Percentiles rank a stretch among this genome's conserved stretches.
phyloP scores from a whole-genome alignment of 1,284 basidiomycete genomes.

The Mycosarcoma maydis region DNA sequence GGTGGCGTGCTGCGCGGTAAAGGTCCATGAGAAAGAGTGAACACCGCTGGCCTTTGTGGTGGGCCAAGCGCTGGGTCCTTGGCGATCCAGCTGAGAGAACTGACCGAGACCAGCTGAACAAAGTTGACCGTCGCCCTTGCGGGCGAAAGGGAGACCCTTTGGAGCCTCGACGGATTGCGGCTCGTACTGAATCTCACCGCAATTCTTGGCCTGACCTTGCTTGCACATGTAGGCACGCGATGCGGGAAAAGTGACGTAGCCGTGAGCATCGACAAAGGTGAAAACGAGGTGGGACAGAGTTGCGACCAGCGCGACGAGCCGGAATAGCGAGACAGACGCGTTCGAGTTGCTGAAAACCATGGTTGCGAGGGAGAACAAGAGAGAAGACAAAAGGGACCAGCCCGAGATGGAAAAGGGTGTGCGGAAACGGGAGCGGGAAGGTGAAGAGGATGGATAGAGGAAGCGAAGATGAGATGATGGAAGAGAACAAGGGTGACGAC shows the following conservation, averaged over 20 bases:
- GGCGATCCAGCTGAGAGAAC: slow-evolving; percentile 38
- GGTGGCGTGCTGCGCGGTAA: slow-evolving; percentile 49
- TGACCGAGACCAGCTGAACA: slow-evolving; percentile 46
- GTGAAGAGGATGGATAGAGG: slow-evolving; percentile 3
- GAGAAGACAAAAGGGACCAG: slow-evolving; percentile 10
- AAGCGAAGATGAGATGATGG: slow-evolving; percentile 19
- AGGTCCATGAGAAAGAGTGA: slow-evolving; percentile 37
- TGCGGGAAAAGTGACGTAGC: slow-evolving; percentile 68
- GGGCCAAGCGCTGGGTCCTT: slow-evolving; percentile 26
- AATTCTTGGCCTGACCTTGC: slow-evolving; percentile 62
- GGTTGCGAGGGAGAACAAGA: neutral
- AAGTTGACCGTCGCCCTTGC: slow-evolving; percentile 28
- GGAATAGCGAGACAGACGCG: slow-evolving; percentile 17
- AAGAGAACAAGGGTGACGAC: slow-evolving; percentile 5
- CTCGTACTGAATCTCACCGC: slow-evolving; percentile 51
- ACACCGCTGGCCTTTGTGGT: slow-evolving; percentile 25
- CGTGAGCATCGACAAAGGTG: slow-evolving; percentile 38
- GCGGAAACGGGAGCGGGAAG: neutral
- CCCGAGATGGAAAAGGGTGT: slow-evolving; percentile 6
- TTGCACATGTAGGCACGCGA: slow-evolving; percentile 72
- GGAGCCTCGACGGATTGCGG: slow-evolving; percentile 46
- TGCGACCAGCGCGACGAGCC: slow-evolving; percentile 39
- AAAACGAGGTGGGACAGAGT: slow-evolving; percentile 35
- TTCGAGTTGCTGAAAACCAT: slow-evolving; percentile 1
- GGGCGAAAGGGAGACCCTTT: slow-evolving; percentile 42